A percentile compares a stretch with the other conserved stretches of the same genome.
phyloP scores from a whole-genome alignment of 805 yeast species.

The Priceomyces melissophilus region DNA sequence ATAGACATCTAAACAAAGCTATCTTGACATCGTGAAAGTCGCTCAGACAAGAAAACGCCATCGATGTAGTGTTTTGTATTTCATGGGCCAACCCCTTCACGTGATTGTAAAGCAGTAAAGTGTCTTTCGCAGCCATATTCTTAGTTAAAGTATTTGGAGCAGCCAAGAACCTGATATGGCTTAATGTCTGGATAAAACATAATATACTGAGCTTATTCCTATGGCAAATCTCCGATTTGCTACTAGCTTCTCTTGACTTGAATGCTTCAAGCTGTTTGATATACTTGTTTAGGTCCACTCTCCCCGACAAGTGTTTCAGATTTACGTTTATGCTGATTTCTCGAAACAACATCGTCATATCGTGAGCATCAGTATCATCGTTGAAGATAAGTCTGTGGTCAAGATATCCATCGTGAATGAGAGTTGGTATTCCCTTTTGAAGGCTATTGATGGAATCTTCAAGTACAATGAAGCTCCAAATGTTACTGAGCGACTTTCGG shows the following conservation, averaged over 20 bases:
- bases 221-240: not conserved
- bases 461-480: not conserved
- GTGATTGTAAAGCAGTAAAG: not conserved
- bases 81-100: not conserved
- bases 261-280: not conserved
- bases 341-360: not conserved
- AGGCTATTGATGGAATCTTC: slow-evolving; percentile 1
- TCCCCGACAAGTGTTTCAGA: not conserved
- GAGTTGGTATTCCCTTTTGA: not conserved
- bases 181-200: not conserved
- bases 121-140: not conserved
- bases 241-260: not conserved
- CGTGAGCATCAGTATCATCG: not conserved
- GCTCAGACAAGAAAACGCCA: not conserved
- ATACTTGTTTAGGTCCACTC: not conserved
- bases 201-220: not conserved
- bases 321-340: not conserved
- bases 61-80: not conserved
- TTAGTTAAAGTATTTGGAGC: not conserved
- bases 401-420: not conserved
- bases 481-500: not conserved
- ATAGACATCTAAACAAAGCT: not conserved
- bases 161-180: not conserved
- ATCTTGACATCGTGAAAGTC: not conserved
- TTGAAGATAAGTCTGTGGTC: not conserved